Evolutionary conservation across 371 early-diverging fungal genomes (phyloP), one percentile per base, ranked within the genome.

Genomic region (Mucor mucedo): DNA sequence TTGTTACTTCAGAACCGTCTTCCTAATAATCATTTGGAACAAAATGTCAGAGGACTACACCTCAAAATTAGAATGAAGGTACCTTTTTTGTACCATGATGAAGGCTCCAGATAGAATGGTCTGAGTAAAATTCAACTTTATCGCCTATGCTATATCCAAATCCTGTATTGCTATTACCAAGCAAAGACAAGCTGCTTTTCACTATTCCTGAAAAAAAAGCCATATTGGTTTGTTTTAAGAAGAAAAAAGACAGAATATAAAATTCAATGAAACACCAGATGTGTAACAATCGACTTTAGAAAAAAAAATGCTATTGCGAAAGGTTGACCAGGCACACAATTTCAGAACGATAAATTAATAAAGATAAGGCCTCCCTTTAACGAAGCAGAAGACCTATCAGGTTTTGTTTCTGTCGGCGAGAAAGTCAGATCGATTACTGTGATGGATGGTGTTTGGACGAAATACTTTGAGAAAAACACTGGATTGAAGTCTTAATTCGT

Each of bases 131-230:
- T 33, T 85, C 86, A 3, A 91, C 80, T 57, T 84, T 84, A 30
- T 88, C 89, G 38, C 91, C 94, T 48, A 94, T 63, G 52, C 82
- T 82, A 73, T 89, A 95, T n/a, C 88, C 90, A 62, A 95, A 90
- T 8, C 85, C 69, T 13, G 90, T 76, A 56, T 84, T 80, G 52
- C 89, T 85, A 60, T 89, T 86, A n/a, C 91, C 87, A 9, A 92
- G 79, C 21, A 91, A 84, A 11, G 88, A 88, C 5, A 90, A 71
- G 16, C 90, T 87, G 52, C 89, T 87, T 63, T 90, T 91, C 47
- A 89, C 86, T 58, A 84, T 74, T 50, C 82, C 80, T 32, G 84
- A 81, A 28, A 84, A 63, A 48, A 79, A 84, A 14, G 83, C 80
- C 83, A 82, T 82, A 41, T 21, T n/a, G 21, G 21, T 21, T 5